These are phyloP conservation scores for Acanthochlamys bracteata DNA, from an alignment of 106 monocot species.

Conservation along the genomic window DNA sequence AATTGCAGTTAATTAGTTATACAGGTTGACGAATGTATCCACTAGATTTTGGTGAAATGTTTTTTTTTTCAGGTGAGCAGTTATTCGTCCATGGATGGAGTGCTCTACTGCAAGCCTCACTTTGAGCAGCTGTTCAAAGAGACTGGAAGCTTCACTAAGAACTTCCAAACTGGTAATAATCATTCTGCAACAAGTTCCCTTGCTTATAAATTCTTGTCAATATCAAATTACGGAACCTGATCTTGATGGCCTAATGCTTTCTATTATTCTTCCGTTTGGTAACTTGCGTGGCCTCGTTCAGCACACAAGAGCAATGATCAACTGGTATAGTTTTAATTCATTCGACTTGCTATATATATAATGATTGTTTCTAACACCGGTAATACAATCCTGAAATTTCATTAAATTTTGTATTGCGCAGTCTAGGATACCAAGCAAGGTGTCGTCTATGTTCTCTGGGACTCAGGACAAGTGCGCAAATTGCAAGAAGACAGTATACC, in stretches of 20 bases:
- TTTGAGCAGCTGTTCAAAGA: conserved; percentile 89
- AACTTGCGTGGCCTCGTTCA: background rate
- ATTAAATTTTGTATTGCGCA: conserved; percentile 2
- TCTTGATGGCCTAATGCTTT: background rate
- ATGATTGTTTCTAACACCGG: background rate
- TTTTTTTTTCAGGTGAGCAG: conserved; percentile 38
- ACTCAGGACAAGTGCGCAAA: conserved; percentile 67
- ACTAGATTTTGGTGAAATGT: background rate
- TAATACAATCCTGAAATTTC: background rate
- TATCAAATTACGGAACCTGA: background rate
- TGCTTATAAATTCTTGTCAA: background rate
- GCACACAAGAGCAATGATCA: background rate
- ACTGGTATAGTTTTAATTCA: conserved; percentile 5
- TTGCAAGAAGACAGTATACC: conserved; percentile 70
- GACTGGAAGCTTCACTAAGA: conserved; percentile 61
- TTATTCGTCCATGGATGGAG: conserved; percentile 77
- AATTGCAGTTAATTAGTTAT: background rate
- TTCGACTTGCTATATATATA: background rate
- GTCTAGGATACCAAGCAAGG: conserved; percentile 47
- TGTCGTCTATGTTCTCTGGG: conserved; percentile 51
- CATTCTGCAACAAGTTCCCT: background rate
- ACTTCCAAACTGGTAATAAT: conserved; percentile 45
- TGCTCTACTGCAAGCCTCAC: conserved; percentile 74
- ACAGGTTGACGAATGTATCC: no score
- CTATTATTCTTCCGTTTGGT: background rate